Evolutionary conservation across 805 yeast genomes (phyloP).

Genomic region (Wickerhamomyces bovis): DNA sequence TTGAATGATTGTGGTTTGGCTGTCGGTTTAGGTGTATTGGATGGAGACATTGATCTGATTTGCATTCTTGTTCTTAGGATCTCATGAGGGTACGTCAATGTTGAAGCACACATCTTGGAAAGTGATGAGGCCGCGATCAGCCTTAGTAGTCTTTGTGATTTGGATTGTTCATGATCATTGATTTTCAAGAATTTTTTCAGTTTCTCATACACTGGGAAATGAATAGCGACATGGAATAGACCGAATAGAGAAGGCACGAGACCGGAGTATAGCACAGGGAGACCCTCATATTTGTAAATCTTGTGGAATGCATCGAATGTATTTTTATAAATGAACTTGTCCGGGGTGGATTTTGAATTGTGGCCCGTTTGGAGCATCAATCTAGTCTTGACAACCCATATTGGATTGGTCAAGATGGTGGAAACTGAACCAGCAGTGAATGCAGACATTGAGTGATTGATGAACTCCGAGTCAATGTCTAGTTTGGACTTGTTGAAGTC

Average conservation of each 20-base stretch:
- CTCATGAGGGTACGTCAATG: slow-evolving; percentile 93
- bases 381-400: slow-evolving; percentile 96
- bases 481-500: slow-evolving; percentile 24
- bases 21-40: slow-evolving; percentile 19
- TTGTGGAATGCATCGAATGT: slow-evolving; percentile 77
- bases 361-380: slow-evolving; percentile 71
- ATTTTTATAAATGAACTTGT: slow-evolving; percentile 50
- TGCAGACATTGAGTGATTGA: slow-evolving; percentile 49
- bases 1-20: slow-evolving; percentile 12
- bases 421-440: slow-evolving; percentile 85
- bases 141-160: slow-evolving; percentile 30
- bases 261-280: slow-evolving; percentile 80
- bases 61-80: slow-evolving; percentile 90
- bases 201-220: slow-evolving; percentile 88
- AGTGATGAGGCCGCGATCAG: slow-evolving; percentile 63
- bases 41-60: slow-evolving; percentile 31
- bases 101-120: slow-evolving; percentile 84
- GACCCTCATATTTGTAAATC: slow-evolving; percentile 78
- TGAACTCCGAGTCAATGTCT: slow-evolving; percentile 25
- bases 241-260: slow-evolving; percentile 88
- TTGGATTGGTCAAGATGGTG: slow-evolving; percentile 83
- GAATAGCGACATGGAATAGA: slow-evolving; percentile 88
- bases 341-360: slow-evolving; percentile 10
- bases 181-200: slow-evolving; percentile 49
- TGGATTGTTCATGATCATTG: slow-evolving; percentile 18